These are phyloP conservation scores for Sequoia sempervirens DNA, from an alignment of 75 land plant genomes.

Conservation along the genomic window DNA sequence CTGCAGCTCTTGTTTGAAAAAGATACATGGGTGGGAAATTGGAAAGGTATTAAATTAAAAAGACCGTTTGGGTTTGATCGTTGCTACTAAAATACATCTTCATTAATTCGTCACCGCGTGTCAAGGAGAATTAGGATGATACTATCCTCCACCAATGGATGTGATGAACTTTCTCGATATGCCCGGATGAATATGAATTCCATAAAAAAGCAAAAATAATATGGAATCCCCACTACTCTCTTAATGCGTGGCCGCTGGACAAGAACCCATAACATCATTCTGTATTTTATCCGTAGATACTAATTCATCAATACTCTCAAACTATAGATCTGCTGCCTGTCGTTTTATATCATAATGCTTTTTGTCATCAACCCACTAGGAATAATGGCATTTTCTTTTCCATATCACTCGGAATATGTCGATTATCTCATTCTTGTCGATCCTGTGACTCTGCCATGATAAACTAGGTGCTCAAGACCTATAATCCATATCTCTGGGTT, in stretches of 20 bases:
- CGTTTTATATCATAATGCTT: neutral
- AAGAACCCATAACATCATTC: neutral
- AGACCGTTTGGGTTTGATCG: too few species aligned
- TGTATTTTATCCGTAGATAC: neutral
- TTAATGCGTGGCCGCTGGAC: neutral
- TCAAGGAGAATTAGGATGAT: too few species aligned
- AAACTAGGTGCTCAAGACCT: neutral
- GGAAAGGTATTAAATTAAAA: too few species aligned
- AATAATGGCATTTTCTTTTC: neutral
- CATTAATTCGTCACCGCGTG: too few species aligned
- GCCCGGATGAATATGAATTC: too few species aligned
- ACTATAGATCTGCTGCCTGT: neutral
- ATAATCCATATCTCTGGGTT: neutral
- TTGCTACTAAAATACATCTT: too few species aligned
- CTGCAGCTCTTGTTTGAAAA: too few species aligned
- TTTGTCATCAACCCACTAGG: neutral
- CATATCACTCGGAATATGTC: neutral
- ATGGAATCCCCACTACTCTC: neutral
- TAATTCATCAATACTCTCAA: neutral
- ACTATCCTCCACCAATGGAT: too few species aligned
- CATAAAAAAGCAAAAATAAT: too few species aligned
- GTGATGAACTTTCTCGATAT: too few species aligned
- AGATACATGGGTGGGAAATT: too few species aligned
- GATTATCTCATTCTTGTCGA: neutral
- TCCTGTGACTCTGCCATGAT: neutral